These are phyloP conservation scores for Fusarium beomiforme DNA, from an alignment of 2,329 filamentous ascomycete genomes.

Conservation along the genomic window DNA sequence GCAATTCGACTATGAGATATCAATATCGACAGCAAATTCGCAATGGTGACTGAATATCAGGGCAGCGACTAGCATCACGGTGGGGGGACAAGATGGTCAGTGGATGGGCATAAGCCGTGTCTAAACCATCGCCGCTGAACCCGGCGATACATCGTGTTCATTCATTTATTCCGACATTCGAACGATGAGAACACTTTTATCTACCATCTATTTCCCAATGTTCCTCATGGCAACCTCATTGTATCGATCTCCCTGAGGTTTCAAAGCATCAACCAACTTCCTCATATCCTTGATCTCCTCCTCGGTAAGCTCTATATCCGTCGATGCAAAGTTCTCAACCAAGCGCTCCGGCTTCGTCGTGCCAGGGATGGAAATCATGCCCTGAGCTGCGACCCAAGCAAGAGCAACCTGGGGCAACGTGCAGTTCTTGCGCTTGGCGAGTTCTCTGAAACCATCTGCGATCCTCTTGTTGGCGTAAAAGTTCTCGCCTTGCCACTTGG, in stretches of 20 bases:
- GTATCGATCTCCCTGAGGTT: not conserved
- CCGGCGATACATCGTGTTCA: too few species aligned
- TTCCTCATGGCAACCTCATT: not conserved
- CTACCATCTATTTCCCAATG: not conserved
- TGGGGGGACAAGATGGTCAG: too few species aligned
- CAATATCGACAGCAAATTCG: too few species aligned
- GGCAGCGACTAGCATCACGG: too few species aligned
- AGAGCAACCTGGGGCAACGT: not conserved
- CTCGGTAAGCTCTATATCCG: not conserved
- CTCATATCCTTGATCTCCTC: not conserved
- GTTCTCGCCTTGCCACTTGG: not conserved
- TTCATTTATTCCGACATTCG: too few species aligned
- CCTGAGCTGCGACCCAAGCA: not conserved
- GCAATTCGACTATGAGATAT: too few species aligned
- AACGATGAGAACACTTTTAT: too few species aligned
- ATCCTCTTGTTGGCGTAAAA: not conserved
- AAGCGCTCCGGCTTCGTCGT: not conserved
- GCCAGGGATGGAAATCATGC: not conserved
- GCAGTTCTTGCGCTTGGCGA: not conserved
- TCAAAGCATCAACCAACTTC: not conserved
- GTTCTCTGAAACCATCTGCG: not conserved
- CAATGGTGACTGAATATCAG: too few species aligned
- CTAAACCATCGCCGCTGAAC: too few species aligned
- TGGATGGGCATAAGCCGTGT: too few species aligned
- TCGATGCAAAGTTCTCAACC: not conserved